Base-by-base conservation (phyloP, 2,329 filamentous ascomycete genomes). In the Plectosphaerella sp. region DNA sequence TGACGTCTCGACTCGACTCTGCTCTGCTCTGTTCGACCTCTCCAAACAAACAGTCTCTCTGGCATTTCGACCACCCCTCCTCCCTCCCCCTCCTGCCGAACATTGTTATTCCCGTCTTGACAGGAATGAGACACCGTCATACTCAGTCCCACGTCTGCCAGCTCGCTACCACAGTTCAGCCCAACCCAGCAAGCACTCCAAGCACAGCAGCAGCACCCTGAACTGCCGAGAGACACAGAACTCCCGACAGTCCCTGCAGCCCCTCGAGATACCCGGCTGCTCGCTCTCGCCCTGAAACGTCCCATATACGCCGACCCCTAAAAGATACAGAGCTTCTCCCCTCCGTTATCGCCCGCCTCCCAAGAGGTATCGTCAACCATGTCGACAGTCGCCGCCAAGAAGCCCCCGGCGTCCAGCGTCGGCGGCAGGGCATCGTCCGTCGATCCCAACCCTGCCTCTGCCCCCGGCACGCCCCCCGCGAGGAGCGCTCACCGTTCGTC, bases 321-420 rank as follows among this genome's bases (percentile, higher is more conserved):
- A 39, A 49, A 20, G n/a, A 16, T 16, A 20, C 41, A 18, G 41
- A 43, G 41, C 41, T 22, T 22, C 22, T 18, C n/a, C 39, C n/a
- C 41, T 20, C n/a, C 51, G 25, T 51, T 45, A 24, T 43, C 36
- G 33, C 35, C 36, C 28, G 45, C 18, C 18, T 16, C 41, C 16
- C 47, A 35, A 36, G 18, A 33, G 28, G 28, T 12, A 33, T 33
- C 45, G 50, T 53, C 59, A 61, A 60, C 49, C 62, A 82, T 82
- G 79, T 80, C 79, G 48, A 67, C 73, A 54, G 69, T 72, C 57
- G 70, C 73, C 57, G 70, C 77, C 53, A 83, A 80, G 67, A 81
- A 79, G 67, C 76, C 78, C 52, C 72, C 75, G 52, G 68, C 73
- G 54, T 68, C 72, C 57, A 73, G 73, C 60, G 73, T 76, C 58